Percentiles rank a stretch among this genome's conserved stretches.
Conservation (phyloP, 164 flowering plant genomes). For the Stephania cephalantha region DNA sequence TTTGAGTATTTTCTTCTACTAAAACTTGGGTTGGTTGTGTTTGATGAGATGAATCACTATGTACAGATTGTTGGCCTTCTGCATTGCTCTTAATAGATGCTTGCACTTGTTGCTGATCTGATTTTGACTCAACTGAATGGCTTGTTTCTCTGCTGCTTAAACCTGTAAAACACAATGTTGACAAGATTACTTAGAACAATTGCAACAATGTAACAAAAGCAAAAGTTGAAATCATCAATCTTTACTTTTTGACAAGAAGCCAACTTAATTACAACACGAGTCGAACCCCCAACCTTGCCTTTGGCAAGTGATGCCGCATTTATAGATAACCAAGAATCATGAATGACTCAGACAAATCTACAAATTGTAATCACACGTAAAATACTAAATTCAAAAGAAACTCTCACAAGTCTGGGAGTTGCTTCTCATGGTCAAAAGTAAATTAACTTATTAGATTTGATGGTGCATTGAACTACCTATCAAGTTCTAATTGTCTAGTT, state of each 20-base stretch:
- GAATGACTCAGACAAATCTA: too few relatives aligned
- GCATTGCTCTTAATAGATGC: background rate
- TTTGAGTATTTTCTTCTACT: background rate
- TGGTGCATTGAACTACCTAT: background rate
- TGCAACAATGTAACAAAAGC: too few relatives aligned
- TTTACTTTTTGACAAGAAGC: too few relatives aligned
- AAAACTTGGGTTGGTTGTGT: background rate
- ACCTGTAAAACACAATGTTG: background rate
- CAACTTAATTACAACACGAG: too few relatives aligned
- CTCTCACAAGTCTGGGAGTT: background rate
- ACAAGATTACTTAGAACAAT: background rate
- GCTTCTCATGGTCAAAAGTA: background rate
- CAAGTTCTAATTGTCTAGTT: background rate
- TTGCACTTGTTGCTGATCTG: background rate
- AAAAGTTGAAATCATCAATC: too few relatives aligned
- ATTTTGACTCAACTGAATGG: background rate
- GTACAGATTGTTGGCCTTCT: constrained; percentile 1
- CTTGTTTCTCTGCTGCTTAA: background rate
- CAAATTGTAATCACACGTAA: background rate
- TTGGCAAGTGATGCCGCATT: too few relatives aligned
- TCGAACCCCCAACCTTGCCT: too few relatives aligned
- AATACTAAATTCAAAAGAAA: background rate
- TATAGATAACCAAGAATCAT: too few relatives aligned
- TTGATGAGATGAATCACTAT: background rate
- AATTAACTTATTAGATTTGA: background rate